phyloP scores from a whole-genome alignment of 2,329 filamentous ascomycete species.

The Fusarium longipes region DNA sequence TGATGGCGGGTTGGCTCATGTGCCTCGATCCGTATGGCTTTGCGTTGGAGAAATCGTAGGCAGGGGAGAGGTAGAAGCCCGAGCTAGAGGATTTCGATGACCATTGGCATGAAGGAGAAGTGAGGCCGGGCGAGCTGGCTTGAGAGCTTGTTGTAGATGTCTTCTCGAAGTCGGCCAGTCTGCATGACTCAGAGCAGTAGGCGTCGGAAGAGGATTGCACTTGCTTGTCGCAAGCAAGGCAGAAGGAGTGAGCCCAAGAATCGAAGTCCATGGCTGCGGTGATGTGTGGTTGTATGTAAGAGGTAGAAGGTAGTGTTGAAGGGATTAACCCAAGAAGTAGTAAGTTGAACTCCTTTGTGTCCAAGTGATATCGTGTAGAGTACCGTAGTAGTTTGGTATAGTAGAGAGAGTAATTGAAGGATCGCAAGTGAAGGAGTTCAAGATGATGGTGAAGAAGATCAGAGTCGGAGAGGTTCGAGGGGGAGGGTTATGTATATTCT shows the following conservation, averaged over 20 bases:
- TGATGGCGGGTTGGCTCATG: conserved; percentile 48
- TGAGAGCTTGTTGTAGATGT: conserved; percentile 68
- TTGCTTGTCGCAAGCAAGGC: conserved; percentile 87
- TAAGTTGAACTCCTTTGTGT: conserved; percentile 22
- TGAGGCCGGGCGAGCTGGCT: conserved; percentile 66
- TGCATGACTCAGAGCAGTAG: conserved; percentile 94
- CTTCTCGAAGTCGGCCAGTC: conserved; percentile 87
- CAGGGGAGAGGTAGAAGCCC: conserved; percentile 76
- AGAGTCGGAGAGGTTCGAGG: conserved; percentile 38
- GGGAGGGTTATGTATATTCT: conserved; percentile 48
- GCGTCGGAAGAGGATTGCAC: conserved; percentile 79
- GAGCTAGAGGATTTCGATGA: conserved; percentile 52
- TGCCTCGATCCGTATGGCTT: conserved; percentile 67
- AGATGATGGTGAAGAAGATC: conserved; percentile 38
- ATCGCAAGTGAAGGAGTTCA: conserved; percentile 30
- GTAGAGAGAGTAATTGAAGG: conserved; percentile 39
- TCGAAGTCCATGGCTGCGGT: conserved; percentile 64
- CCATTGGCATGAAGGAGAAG: conserved; percentile 64
- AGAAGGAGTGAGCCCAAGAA: conserved; percentile 90
- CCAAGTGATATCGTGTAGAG: conserved; percentile 30
- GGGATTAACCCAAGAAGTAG: conserved; percentile 22
- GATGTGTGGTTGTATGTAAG: conserved; percentile 21
- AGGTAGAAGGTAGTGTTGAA: conserved; percentile 13
- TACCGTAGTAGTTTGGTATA: conserved; percentile 23
- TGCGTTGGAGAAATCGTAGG: conserved; percentile 78